These are phyloP conservation scores for Coniochaeta sp. DNA, from an alignment of 2,329 filamentous ascomycete genomes.

Conservation along the genomic window DNA sequence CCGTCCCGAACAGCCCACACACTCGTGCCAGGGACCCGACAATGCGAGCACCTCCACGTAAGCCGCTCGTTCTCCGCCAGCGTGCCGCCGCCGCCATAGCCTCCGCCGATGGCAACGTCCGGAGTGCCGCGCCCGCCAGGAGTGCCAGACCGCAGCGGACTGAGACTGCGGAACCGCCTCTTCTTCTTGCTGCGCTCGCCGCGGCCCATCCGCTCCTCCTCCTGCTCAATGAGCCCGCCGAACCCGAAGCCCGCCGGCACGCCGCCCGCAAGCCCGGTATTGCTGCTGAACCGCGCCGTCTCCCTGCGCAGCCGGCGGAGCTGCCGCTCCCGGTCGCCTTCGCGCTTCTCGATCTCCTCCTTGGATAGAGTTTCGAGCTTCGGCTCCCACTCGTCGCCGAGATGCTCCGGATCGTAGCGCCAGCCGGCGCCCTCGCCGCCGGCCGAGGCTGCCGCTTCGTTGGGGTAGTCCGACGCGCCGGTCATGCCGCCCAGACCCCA, in stretches of 20 bases:
- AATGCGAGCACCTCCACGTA: slow-evolving; percentile 84
- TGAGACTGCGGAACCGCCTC: slow-evolving; percentile 81
- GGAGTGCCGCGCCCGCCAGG: slow-evolving; percentile 72
- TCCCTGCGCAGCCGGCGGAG: slow-evolving; percentile 80
- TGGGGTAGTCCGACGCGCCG: slow-evolving; percentile 68
- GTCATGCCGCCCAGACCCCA: slow-evolving; percentile 42
- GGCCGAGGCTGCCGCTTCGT: slow-evolving; percentile 61
- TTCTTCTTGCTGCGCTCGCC: slow-evolving; percentile 95
- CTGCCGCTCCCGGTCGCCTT: slow-evolving; percentile 88
- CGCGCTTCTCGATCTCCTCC: slow-evolving; percentile 95
- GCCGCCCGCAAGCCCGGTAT: slow-evolving; percentile 68
- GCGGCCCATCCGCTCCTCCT: slow-evolving; percentile 81
- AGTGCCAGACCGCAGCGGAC: slow-evolving; percentile 62
- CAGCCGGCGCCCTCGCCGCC: slow-evolving; percentile 59
- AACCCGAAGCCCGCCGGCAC: slow-evolving; percentile 50
- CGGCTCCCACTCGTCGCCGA: slow-evolving; percentile 79
- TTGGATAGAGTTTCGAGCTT: slow-evolving; percentile 78
- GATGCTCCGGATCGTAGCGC: slow-evolving; percentile 88
- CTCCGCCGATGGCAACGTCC: slow-evolving; percentile 63
- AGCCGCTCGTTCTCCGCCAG: slow-evolving; percentile 71
- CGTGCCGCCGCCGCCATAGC: slow-evolving; percentile 57
- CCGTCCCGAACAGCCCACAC: slow-evolving; percentile 96
- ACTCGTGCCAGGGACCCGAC: slow-evolving; percentile 76
- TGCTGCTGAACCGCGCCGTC: slow-evolving; percentile 86
- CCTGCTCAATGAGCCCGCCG: slow-evolving; percentile 45